Base-by-base conservation (phyloP, 148 eudicot genomes). In the Rhododendron simsii region DNA sequence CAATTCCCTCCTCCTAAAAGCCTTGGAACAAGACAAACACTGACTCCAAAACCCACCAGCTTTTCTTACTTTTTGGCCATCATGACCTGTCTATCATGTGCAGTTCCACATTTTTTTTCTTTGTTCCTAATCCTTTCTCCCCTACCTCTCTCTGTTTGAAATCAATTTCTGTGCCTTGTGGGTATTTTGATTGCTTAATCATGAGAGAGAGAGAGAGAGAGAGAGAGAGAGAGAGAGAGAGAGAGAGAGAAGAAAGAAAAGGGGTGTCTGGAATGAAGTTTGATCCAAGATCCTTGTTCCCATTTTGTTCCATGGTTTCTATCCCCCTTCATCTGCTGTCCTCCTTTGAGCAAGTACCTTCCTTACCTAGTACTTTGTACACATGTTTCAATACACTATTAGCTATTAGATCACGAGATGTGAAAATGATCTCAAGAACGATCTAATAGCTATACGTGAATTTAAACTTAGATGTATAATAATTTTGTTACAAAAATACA, bases 201-300 rank as follows among this genome's bases (percentile, higher is more conserved):
- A 67, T 67, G 35, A 67, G 73, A 9, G 73, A 63, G 28, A 65
- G 71, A 65, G 73, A 67, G 28, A n/a, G 12, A 63, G 71, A 61
- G 67, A 61, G 26, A 23, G 69, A 61, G 59, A 59, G n/a, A 61
- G 65, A 59, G n/a, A 20, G 39, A 10, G 15, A 26, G 73, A 67
- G 73, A 67, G 33, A 11, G 33, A n/a, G 1, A 4, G 71, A 65
- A 65, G 33, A 67, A 11, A 67, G 74, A 67, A 67, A 67, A 67
- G 74, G 74, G 35, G 74, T 67, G 74, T 67, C 74, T 67, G 74
- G 74, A 67, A 67, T 67, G 74, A 67, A 67, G 74, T 67, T 67
- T 67, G 74, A 67, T 67, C 74, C 74, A 67, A 67, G 74, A 67
- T 67, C 74, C 74, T 67, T 26, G 57, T 3, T 53, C 15, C 51